Evolutionary conservation across 306 rosid genomes (phyloP), one percentile per base, ranked within the genome.

Genomic region (Bauhinia variegata): DNA sequence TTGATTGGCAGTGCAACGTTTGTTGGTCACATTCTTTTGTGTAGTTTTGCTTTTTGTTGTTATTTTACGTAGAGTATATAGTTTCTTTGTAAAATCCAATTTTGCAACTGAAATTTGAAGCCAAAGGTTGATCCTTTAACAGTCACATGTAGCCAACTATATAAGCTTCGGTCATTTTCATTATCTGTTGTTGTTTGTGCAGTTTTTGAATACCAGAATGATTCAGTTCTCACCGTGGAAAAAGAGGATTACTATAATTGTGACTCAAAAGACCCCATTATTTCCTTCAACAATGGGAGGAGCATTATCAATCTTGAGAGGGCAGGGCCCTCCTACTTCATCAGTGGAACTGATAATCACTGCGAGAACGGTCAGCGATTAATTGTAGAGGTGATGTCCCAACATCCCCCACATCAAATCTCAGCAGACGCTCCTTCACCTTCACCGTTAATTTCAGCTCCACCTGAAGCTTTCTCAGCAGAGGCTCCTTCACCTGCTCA

Each of bases 201-300:
- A 89, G 98, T 77, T 34, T 93, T 93, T 73, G 89, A 76, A 78
- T 93, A 87, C 80, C 55, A 72, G 68, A 86, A 93, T 28, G 98
- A 89, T 72, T 89, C 98, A 11, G 89, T 93, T 30, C 60, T 89
- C 0, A 73, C 67, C 56, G 98, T 93, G 60, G 88, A 86, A 49
- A 84, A 88, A 73, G 60, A 59, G 84, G 93, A 76, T 30, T 93
- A 87, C 79, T 78, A 86, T 33, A 82, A 81, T 43, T 93, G 98
- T 74, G 77, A 86, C 36, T 37, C 86, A 52, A 82, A 68, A 19
- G 46, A 84, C 4, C 91, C 93, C n/a, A 83, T 88, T 51, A 50
- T 81, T 17, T 81, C 73, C 9, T 88, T 86, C 8, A 63, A 82
- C 70, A 82, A 89, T 37, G 96, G 96, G 13, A 89, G 81, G 69